These are phyloP conservation scores for Achaetomiella virescens DNA, from an alignment of 495 filamentous ascomycete genomes.

Conservation along the genomic window DNA sequence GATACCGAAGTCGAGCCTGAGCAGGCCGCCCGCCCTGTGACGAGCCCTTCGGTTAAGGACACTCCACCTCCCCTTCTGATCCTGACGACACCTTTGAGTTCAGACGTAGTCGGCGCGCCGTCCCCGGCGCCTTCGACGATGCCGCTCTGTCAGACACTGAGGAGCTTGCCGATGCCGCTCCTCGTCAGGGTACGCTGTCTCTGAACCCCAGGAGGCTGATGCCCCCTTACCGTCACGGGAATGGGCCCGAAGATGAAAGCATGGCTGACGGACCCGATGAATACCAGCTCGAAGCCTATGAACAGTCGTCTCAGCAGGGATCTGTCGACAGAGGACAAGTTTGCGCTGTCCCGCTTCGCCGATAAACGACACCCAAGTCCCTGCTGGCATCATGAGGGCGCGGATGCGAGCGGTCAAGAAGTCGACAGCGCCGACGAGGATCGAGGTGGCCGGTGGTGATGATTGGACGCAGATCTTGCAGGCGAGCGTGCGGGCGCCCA, in stretches of 20 bases:
- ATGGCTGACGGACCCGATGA: conserved; percentile 63
- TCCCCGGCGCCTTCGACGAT: conserved; percentile 74
- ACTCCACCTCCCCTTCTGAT: conserved; percentile 36
- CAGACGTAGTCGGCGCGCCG: conserved; percentile 56
- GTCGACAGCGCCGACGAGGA: conserved; percentile 54
- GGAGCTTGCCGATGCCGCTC: conserved; percentile 26
- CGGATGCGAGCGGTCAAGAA: conserved; percentile 50
- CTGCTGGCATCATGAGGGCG: conserved; percentile 49
- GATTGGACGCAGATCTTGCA: conserved; percentile 91
- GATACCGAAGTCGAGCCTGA: conserved; percentile 50
- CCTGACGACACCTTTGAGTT: conserved; percentile 80
- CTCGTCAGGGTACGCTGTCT: conserved; percentile 81
- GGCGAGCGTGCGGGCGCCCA: conserved; percentile 83
- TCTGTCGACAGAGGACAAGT: conserved; percentile 39
- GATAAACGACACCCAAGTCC: conserved; percentile 39
- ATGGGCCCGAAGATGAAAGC: conserved; percentile 50
- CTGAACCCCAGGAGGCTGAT: conserved; percentile 76
- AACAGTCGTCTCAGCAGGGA: conserved; percentile 26
- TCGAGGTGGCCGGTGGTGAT: conserved; percentile 48
- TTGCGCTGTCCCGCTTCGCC: conserved; percentile 28
- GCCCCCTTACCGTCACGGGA: conserved; percentile 57
- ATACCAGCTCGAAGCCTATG: conserved; percentile 28
- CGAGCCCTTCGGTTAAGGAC: conserved; percentile 15
- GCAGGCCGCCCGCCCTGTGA: not conserved
- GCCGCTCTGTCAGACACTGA: conserved; percentile 47